These are phyloP conservation scores for Jaminaea rosea DNA, from an alignment of 1,284 basidiomycete species.

Conservation along the genomic window DNA sequence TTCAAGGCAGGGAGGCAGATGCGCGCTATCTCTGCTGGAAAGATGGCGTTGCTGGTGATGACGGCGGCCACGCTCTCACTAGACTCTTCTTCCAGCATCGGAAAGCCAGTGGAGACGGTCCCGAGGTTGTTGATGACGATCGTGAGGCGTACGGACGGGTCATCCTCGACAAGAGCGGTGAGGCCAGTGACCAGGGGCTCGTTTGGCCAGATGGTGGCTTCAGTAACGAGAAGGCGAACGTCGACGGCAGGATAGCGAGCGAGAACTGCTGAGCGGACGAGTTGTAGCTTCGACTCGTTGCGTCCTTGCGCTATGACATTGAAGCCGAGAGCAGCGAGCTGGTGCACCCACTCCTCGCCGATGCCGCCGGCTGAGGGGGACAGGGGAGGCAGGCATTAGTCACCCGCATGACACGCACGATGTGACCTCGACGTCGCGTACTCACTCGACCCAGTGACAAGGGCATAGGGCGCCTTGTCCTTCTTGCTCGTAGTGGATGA, in stretches of 20 bases:
- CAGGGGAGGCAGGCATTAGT: neutral
- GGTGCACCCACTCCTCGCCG: conserved; percentile 15
- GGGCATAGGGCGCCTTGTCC: neutral
- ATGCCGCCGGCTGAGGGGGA: conserved; percentile 13
- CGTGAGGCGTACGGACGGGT: conserved; percentile 2
- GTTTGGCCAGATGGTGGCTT: conserved; percentile 14
- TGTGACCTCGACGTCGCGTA: neutral
- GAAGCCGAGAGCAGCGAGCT: conserved; percentile 14
- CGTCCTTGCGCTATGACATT: conserved; percentile 19
- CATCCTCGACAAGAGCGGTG: neutral
- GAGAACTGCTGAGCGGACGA: conserved; percentile 2
- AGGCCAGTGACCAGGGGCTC: neutral
- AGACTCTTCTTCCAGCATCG: conserved; percentile 6
- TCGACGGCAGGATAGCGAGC: neutral
- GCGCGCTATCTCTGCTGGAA: conserved; percentile 10
- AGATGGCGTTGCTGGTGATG: conserved; percentile 10
- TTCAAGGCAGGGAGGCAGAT: conserved; percentile 9
- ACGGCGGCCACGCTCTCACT: conserved; percentile 6
- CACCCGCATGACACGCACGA: neutral
- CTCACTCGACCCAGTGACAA: conserved; percentile 1
- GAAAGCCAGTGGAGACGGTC: conserved; percentile 4
- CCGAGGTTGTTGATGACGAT: conserved; percentile 13
- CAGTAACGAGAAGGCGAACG: conserved; percentile 6
- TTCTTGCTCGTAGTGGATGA: neutral
- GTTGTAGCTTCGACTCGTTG: conserved; percentile 9